phyloP scores from a whole-genome alignment of 768 basidiomycete species.

The Phlebiopsis flavidoalba region DNA sequence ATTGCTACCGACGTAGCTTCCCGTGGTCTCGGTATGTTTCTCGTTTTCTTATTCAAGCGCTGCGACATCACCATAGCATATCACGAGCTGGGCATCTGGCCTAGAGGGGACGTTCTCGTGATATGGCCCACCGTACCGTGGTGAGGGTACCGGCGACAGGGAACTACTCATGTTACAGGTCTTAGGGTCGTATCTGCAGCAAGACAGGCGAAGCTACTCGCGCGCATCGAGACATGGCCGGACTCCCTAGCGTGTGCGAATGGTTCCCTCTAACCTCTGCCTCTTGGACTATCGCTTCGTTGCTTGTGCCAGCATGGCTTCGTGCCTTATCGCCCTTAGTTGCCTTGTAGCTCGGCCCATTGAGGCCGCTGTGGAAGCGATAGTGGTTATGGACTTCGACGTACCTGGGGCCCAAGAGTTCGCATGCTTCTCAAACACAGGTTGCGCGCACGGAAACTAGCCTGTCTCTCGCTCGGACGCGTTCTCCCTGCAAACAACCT shows the following conservation, averaged over 20 bases:
- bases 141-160: slow-evolving; percentile 12
- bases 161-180: slow-evolving; percentile 26
- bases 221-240: slow-evolving; percentile 28
- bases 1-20: slow-evolving; percentile 99
- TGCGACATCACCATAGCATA: slow-evolving; percentile 21
- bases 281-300: slow-evolving; percentile 29
- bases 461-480: slow-evolving; percentile 52
- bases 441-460: slow-evolving; percentile 44
- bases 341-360: slow-evolving; percentile 33
- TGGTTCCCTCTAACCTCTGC: slow-evolving; percentile 41
- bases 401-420: slow-evolving; percentile 31
- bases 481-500: slow-evolving; percentile 35
- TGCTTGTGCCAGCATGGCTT: slow-evolving; percentile 25
- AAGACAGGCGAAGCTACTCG: slow-evolving; percentile 29
- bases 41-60: slow-evolving; percentile 43
- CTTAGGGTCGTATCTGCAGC: slow-evolving; percentile 30
- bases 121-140: slow-evolving; percentile 5
- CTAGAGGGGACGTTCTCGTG: neutral
- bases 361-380: slow-evolving; percentile 40
- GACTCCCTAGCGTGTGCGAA: slow-evolving; percentile 21
- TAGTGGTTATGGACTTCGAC: slow-evolving; percentile 47
- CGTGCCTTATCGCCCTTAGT: slow-evolving; percentile 34
- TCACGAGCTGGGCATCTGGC: slow-evolving; percentile 1
- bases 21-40: slow-evolving; percentile 96
- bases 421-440: slow-evolving; percentile 33